These are phyloP conservation scores for Trametes cinnabarina DNA, from an alignment of 768 basidiomycete genomes.

Conservation along the genomic window DNA sequence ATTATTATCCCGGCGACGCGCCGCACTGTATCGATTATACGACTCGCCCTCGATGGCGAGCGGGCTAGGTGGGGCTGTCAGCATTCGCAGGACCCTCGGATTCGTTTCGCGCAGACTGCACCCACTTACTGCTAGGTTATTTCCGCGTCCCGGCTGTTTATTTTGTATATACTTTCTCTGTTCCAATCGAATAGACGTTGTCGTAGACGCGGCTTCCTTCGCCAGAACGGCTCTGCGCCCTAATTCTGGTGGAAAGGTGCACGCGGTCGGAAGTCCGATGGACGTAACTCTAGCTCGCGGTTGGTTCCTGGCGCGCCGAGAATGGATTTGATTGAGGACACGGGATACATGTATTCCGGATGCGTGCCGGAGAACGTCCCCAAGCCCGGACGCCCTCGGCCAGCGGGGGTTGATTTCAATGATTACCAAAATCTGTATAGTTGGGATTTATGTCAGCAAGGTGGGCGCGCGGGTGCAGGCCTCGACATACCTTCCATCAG, in stretches of 20 bases:
- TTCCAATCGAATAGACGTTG: constrained; percentile 10
- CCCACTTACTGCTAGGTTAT: constrained; percentile 21
- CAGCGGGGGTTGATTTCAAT: constrained; percentile 3
- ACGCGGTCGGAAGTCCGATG: constrained; percentile 16
- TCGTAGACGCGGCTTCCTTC: constrained; percentile 15
- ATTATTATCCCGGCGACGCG: constrained; percentile 19
- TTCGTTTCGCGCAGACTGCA: not conserved
- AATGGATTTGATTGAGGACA: constrained; percentile 12
- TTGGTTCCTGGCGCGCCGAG: constrained; percentile 16
- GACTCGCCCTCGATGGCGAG: constrained; percentile 11
- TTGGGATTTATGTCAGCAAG: constrained; percentile 24
- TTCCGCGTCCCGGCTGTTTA: constrained; percentile 23
- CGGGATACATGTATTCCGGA: constrained; percentile 4
- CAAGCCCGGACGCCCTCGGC: constrained; percentile 12
- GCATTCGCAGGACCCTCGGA: constrained; percentile 4
- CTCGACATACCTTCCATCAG: constrained; percentile 19
- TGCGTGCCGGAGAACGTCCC: constrained; percentile 4
- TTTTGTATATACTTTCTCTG: constrained; percentile 25
- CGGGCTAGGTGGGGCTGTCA: constrained; percentile 7
- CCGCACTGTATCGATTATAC: constrained; percentile 22
- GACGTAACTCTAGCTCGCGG: constrained; percentile 13
- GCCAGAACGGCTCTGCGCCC: constrained; percentile 12
- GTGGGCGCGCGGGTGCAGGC: constrained; percentile 9
- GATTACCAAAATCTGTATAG: constrained; percentile 18
- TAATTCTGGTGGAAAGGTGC: constrained; percentile 8